A percentile compares a stretch with the other conserved stretches of the same genome.
Conservation (phyloP, 2,329 filamentous ascomycete genomes). For the Paecilomyces sp. region DNA sequence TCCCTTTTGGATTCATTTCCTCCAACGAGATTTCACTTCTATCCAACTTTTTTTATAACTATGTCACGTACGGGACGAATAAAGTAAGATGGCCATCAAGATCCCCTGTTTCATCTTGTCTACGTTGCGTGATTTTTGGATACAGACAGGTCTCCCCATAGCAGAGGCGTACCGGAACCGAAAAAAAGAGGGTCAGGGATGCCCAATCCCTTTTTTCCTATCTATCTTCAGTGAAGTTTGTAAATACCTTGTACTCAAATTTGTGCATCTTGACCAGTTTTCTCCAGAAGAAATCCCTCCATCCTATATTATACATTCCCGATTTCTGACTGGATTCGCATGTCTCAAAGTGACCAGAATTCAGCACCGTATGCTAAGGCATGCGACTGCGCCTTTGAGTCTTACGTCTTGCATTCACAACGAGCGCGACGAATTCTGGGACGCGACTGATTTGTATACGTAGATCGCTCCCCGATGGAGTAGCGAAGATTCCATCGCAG, state of each 20-base stretch:
- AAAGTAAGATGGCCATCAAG: not conserved
- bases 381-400: not conserved
- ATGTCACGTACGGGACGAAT: not conserved
- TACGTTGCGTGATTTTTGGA: not conserved
- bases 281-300: not conserved
- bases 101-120: not conserved
- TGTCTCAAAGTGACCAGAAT: not conserved
- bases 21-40: not conserved
- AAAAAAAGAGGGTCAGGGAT: not conserved
- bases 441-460: not conserved
- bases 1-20: not conserved
- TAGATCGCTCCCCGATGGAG: not conserved
- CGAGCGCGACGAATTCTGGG: not conserved
- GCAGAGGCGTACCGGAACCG: not conserved
- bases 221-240: not conserved
- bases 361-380: too few species aligned
- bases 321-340: not conserved
- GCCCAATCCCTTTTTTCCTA: not conserved
- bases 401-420: not conserved
- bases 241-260: not conserved
- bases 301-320: not conserved
- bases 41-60: not conserved
- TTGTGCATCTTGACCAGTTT: not conserved
- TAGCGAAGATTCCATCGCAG: not conserved
- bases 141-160: not conserved